Evolutionary conservation across 305 asterid genomes (phyloP).

Genomic region (Fraxinus sp.): DNA sequence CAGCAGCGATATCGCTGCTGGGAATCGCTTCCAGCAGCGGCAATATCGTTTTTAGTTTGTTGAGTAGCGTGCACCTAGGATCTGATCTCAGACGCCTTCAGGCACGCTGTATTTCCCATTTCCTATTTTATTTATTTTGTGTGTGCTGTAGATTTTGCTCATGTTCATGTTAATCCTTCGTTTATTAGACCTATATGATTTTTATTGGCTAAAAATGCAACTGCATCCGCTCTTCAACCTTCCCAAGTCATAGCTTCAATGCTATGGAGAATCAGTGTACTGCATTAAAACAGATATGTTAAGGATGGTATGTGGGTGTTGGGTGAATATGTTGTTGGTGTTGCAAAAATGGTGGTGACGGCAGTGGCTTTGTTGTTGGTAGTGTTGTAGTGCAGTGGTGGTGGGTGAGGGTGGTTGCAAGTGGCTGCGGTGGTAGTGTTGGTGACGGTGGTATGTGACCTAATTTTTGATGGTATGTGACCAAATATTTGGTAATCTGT

Average conservation of each 20-base stretch:
- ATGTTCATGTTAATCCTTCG: background rate
- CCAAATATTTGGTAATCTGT: too few species aligned
- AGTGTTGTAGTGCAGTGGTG: too few species aligned
- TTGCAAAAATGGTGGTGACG: too few species aligned
- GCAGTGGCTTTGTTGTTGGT: too few species aligned
- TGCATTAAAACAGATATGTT: conserved; percentile 45
- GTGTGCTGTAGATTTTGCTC: background rate
- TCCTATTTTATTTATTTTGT: background rate
- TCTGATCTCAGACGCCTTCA: conserved; percentile 70
- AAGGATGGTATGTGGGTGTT: background rate
- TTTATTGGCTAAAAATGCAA: conserved; percentile 34
- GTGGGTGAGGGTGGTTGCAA: too few species aligned
- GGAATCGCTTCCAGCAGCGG: too few species aligned
- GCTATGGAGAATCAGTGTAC: conserved; percentile 73
- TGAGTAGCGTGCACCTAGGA: conserved; percentile 52
- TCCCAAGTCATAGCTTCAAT: conserved; percentile 89
- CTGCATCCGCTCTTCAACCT: conserved; percentile 85
- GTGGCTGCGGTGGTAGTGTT: too few species aligned
- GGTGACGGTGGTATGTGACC: too few species aligned
- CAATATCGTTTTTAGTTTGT: conserved; percentile 45
- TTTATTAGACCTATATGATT: background rate
- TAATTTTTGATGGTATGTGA: too few species aligned
- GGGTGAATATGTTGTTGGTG: too few species aligned
- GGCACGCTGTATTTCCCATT: conserved; percentile 36
- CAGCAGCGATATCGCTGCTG: too few species aligned